Evolutionary conservation across 441 rosid species (phyloP), one percentile per base, ranked within the genome.

Genomic region (Euphorbia neoarborescens): DNA sequence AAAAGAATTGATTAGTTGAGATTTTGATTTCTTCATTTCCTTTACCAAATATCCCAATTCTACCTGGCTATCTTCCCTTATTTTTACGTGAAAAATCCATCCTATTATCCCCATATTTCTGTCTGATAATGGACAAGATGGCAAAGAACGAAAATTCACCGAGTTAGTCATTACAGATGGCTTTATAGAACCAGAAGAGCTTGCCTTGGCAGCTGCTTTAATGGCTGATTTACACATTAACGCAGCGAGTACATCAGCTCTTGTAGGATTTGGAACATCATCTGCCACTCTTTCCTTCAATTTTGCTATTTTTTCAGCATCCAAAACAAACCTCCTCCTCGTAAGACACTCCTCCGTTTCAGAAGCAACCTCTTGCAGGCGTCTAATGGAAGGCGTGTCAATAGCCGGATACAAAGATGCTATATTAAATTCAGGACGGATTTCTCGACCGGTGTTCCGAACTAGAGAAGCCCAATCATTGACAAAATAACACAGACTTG

Each of bases 171-270:
- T 48, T 7, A 69, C 24, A 0, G 80, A 68, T 0, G 66, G 51
- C 50, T 68, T 68, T 0, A 48, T 0, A 48, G 27, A 20, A 0
- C 62, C 74, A 9, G 19, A 27, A 54, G 27, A 46, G 20, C 72
- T 35, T 74, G 59, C 22, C 72, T 70, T 56, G 1, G 30, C 30
- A 11, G 78, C 62, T 20, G 81, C 72, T 0, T 12, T 60, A 22
- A 12, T 67, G 0, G 63, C 46, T 42, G 76, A 70, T 62, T 72
- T 79, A 80, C 79, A 79, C 0, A 86, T 22, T 11, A 84, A 65
- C 20, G 85, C 71, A 4, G 67, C 27, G 12, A 83, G 78, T 4
- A 73, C 81, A 72, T 86, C 88, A 1, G 80, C 81, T 2, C 83
- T 70, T 5, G 82, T 78, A 50, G 87, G 88, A 1, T 42, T 15